Conservation (phyloP, 106 monocot genomes). For the Apostasia ramifera region DNA sequence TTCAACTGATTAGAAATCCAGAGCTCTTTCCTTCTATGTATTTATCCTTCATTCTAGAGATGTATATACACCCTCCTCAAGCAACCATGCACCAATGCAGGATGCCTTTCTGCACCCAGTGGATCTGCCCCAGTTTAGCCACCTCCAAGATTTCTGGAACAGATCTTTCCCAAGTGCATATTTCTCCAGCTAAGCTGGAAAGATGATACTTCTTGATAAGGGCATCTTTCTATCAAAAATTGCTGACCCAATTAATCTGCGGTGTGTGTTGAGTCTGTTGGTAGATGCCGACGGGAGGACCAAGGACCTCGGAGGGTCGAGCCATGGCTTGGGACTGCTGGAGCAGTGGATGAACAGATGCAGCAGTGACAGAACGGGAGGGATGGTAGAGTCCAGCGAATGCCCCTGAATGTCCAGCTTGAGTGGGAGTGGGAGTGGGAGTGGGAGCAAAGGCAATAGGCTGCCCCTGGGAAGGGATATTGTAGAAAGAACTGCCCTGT, state of each 20-base stretch:
- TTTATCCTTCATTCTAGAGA: no score
- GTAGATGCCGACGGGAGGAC: conserved; percentile 27
- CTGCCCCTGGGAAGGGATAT: conserved; percentile 15
- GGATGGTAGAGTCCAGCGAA: conserved; percentile 39
- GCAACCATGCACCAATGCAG: no score
- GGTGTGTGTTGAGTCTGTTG: conserved; percentile 47
- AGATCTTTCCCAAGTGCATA: no score
- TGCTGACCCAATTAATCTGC: conserved; percentile 49
- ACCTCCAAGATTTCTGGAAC: no score
- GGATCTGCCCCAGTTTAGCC: no score
- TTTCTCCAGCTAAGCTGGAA: no score
- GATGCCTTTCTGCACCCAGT: no score
- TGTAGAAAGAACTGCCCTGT: conserved; percentile 21
- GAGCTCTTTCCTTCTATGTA: no score
- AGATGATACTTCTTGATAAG: no score
- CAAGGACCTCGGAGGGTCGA: conserved; percentile 47
- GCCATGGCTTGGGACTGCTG: conserved; percentile 43
- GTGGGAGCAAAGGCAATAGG: conserved; percentile 8
- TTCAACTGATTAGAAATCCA: no score
- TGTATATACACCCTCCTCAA: no score
- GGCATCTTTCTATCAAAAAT: conserved; percentile 17
- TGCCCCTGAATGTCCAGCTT: not conserved
- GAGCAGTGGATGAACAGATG: conserved; percentile 40
- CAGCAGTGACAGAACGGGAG: conserved; percentile 15
- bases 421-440: no score